Conservation (phyloP, 1,284 basidiomycete species). For the Trametes sp. region DNA sequence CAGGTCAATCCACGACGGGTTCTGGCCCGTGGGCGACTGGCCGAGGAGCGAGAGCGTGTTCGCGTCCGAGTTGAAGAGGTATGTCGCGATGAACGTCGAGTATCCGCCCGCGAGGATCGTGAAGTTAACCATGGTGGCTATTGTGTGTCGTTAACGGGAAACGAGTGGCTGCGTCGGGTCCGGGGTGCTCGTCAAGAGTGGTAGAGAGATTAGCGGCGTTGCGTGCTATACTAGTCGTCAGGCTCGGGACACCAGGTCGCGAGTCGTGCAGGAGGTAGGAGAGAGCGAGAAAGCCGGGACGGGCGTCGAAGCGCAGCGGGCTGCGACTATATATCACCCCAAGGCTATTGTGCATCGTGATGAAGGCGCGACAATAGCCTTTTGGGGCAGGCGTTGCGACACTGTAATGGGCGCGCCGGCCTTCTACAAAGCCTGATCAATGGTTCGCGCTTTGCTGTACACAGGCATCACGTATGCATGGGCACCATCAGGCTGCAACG, state of each 20-base stretch:
- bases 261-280: conserved; percentile 11
- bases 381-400: background rate
- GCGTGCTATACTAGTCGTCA: conserved; percentile 8
- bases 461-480: conserved; percentile 12
- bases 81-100: conserved; percentile 62
- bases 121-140: conserved; percentile 58
- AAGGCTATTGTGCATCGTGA: conserved; percentile 6
- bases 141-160: background rate
- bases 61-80: conserved; percentile 59
- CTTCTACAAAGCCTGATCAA: background rate
- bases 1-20: conserved; percentile 64
- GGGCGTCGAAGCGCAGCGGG: background rate
- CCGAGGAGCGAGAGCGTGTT: conserved; percentile 53
- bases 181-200: background rate
- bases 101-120: conserved; percentile 72
- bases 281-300: background rate
- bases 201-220: background rate
- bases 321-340: conserved; percentile 9
- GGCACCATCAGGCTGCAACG: conserved; percentile 8
- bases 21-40: conserved; percentile 56
- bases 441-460: background rate
- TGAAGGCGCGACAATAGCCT: conserved; percentile 9
- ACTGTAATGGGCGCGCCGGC: background rate
- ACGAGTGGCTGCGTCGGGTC: background rate
- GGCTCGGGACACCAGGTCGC: conserved; percentile 28